Evolutionary conservation across 2,329 filamentous ascomycete species (phyloP).

Genomic region (Exophiala sp.): DNA sequence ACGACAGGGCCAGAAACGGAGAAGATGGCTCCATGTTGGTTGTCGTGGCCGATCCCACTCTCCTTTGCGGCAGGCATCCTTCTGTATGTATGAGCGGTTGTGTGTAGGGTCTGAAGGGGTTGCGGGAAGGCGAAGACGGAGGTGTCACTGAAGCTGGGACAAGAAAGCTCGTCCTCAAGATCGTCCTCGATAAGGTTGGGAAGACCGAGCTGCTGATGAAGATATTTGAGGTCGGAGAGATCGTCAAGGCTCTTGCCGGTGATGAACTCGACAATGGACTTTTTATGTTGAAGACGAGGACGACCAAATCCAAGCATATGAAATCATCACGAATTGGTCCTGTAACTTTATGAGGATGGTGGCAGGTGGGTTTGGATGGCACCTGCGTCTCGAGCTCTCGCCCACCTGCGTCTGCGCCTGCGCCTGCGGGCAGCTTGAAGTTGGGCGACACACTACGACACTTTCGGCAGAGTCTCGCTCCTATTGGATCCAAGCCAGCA

Average conservation of each 20-base stretch:
- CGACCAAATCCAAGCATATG: conserved; percentile 26
- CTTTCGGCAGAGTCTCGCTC: too few species aligned
- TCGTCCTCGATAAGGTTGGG: conserved; percentile 34
- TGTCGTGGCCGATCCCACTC: conserved; percentile 46
- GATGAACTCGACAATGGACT: conserved; percentile 54
- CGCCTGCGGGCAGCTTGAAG: background rate
- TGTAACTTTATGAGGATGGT: conserved; percentile 4
- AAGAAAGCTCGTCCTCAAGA: conserved; percentile 36
- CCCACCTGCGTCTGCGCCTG: background rate
- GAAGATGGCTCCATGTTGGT: conserved; percentile 60
- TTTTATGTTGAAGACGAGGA: conserved; percentile 20
- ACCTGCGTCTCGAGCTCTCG: background rate
- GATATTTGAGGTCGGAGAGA: conserved; percentile 29
- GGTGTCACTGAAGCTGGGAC: conserved; percentile 33
- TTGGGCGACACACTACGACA: too few species aligned
- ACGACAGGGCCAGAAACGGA: conserved; percentile 82
- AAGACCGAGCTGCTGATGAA: conserved; percentile 24
- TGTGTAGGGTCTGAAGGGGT: conserved; percentile 28
- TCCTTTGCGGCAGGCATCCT: conserved; percentile 43
- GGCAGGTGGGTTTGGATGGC: conserved; percentile 3
- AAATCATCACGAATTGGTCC: conserved; percentile 18
- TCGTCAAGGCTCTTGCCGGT: conserved; percentile 45
- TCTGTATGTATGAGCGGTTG: conserved; percentile 31
- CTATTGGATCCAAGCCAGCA: too few species aligned
- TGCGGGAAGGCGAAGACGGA: conserved; percentile 29